Conservation (phyloP, 2,329 filamentous ascomycete species). For the Diaporthe ilicicola region DNA sequence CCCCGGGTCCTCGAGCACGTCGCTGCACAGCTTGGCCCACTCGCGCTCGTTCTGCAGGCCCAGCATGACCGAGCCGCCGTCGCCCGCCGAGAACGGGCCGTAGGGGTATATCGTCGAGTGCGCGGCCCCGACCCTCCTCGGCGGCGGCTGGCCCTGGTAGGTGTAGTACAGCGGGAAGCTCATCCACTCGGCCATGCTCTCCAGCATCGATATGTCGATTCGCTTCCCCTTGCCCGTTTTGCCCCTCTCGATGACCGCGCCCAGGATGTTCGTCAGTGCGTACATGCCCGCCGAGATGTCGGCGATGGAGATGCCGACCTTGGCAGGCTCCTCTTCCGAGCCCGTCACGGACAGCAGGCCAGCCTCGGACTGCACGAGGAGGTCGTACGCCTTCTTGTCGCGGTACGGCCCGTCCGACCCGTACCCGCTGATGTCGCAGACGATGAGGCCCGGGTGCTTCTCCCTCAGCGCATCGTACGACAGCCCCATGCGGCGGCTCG, state of each 20-base stretch:
- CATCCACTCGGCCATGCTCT: constrained; percentile 69
- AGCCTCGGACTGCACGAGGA: constrained; percentile 63
- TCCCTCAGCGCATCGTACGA: constrained; percentile 53
- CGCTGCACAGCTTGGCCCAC: constrained; percentile 57
- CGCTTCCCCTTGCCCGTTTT: constrained; percentile 58
- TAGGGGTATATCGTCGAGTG: constrained; percentile 66
- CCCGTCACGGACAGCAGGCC: constrained; percentile 62
- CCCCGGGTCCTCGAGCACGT: constrained; percentile 52
- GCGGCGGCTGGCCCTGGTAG: constrained; percentile 52
- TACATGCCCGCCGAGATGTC: constrained; percentile 63
- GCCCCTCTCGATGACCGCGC: constrained; percentile 56
- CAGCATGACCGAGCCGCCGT: constrained; percentile 60
- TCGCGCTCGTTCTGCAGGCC: constrained; percentile 67
- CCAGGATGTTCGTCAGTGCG: constrained; percentile 60
- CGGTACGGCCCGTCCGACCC: constrained; percentile 59
- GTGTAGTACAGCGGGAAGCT: constrained; percentile 64
- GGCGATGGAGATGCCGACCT: constrained; percentile 63
- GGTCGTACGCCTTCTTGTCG: constrained; percentile 64
- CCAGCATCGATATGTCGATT: constrained; percentile 66
- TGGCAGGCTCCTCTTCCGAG: constrained; percentile 51
- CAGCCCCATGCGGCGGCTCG: constrained; percentile 55
- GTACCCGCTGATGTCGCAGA: constrained; percentile 64
- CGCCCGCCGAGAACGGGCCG: constrained; percentile 60
- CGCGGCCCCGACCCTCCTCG: constrained; percentile 56
- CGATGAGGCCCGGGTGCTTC: constrained; percentile 55